Evolutionary conservation across 495 filamentous ascomycete genomes (phyloP).

Genomic region (Astrocystis sublimbata): DNA sequence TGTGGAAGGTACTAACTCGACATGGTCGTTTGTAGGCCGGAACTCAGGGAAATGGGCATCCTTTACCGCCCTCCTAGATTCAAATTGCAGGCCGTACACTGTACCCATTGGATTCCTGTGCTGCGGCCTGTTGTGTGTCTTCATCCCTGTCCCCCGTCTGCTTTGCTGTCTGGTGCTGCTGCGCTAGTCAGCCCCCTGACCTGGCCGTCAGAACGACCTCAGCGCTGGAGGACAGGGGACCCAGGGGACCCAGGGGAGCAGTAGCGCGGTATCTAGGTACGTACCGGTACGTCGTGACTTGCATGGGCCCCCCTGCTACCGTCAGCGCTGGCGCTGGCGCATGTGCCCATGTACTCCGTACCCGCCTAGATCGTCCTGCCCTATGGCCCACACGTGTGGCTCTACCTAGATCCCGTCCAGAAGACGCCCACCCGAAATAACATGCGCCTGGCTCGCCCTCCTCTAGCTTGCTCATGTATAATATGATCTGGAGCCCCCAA

Average conservation of each 20-base stretch:
- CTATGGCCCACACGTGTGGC: slow-evolving; percentile 25
- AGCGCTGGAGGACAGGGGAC: too few species aligned
- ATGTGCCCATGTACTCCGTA: slow-evolving; percentile 8
- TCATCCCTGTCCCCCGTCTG: slow-evolving; percentile 6
- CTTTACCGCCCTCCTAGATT: slow-evolving; percentile 16
- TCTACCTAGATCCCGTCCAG: slow-evolving; percentile 23
- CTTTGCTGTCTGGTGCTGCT: slow-evolving; percentile 5
- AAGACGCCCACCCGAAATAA: slow-evolving; percentile 16
- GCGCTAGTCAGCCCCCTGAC: not conserved
- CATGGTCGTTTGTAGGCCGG: not conserved
- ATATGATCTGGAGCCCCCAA: slow-evolving; percentile 34
- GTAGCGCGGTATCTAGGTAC: too few species aligned
- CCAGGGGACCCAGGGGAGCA: too few species aligned
- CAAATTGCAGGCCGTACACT: not conserved
- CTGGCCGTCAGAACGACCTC: not conserved
- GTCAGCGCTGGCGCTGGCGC: slow-evolving; percentile 21
- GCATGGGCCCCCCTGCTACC: slow-evolving; percentile 6
- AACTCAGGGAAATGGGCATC: slow-evolving; percentile 11
- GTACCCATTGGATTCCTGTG: slow-evolving; percentile 13
- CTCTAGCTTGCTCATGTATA: slow-evolving; percentile 16
- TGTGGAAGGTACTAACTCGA: too few species aligned
- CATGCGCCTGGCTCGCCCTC: slow-evolving; percentile 18
- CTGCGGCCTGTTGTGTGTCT: slow-evolving; percentile 8
- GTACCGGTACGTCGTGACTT: slow-evolving; percentile 17
- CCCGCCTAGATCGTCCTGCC: slow-evolving; percentile 21